Base-by-base conservation (phyloP, 495 filamentous ascomycete genomes). In the Xylaria intraflava region DNA sequence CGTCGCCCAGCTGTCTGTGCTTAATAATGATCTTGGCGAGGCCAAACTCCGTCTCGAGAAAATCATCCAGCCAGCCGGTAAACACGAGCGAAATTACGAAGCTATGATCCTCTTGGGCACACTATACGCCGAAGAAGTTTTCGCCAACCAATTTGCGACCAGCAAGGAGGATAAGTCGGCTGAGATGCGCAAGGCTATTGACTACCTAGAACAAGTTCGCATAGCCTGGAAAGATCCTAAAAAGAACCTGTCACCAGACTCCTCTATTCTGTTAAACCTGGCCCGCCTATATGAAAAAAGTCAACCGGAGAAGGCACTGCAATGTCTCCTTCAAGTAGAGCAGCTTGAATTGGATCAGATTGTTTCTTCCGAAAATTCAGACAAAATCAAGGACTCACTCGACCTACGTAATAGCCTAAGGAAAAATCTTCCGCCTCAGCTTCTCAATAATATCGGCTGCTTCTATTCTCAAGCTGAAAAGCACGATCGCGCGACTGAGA, bases 391-490 rank as follows among this genome's bases (percentile, higher is more conserved):
- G 19, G 75, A 84, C 40, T 77, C 79, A 30, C 76, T 78, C n/a
- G 75, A 79, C 24, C 60, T 80, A 23, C 80, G 79, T 48, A 72
- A 75, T 27, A 72, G 71, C 23, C 73, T 93, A 29, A 83, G 89
- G 30, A 83, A 90, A 64, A 72, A 82, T 53, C 73, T 97, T 0
- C 87, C 90, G 4, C 90, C 94, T 1, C 90, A 96, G 66, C 75
- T 98, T 1, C 81, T 96, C 38, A 97, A 96, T 74, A 97, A 98
- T 62, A 94, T 98, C 67, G 93, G 89, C 2, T 93, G 89, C 66
- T 95, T 97, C 72, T 79, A 94, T 56, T 97, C 87, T 59, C 89
- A 94, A 59, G 75, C 80, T 0, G 94, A 94, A 60, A 90, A 88
- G 59, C 84, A 87, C 55, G 80, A 84, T 19, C 72, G 80, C 43